Conservation (phyloP, 1,139 yeast genomes). For the Citeromyces hawaiiensis region DNA sequence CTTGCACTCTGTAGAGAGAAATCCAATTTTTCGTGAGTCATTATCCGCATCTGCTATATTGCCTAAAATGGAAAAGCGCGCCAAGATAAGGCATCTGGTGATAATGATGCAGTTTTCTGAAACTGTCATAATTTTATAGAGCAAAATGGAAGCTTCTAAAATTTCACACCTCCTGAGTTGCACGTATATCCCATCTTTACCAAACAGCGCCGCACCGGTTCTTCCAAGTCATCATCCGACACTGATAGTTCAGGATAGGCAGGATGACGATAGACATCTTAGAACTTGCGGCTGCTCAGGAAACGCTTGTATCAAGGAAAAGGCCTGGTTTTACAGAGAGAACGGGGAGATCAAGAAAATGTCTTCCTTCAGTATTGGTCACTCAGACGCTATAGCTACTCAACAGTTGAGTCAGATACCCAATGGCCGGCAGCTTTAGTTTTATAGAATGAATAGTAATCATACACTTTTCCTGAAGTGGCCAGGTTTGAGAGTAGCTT, state of each 20-base stretch:
- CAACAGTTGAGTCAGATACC: conserved; percentile 12
- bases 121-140: neutral
- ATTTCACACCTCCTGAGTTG: conserved; percentile 23
- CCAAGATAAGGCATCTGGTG: neutral
- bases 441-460: too few relatives aligned
- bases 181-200: conserved; percentile 28
- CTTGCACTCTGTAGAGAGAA: too few relatives aligned
- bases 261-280: conserved; percentile 28
- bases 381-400: conserved; percentile 13
- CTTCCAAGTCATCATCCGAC: conserved; percentile 34
- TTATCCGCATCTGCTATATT: neutral
- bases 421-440: conserved; percentile 13
- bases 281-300: conserved; percentile 33
- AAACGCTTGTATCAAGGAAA: conserved; percentile 29
- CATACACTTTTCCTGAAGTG: too few relatives aligned
- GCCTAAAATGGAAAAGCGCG: neutral
- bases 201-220: conserved; percentile 11
- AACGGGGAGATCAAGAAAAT: conserved; percentile 15
- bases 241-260: conserved; percentile 28
- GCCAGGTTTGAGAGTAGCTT: too few relatives aligned
- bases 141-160: conserved; percentile 25
- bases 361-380: conserved; percentile 9
- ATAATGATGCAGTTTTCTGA: neutral
- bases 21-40: neutral
- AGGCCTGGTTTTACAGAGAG: conserved; percentile 28